phyloP scores from a whole-genome alignment of 1,284 basidiomycete genomes.

The Pholiota adiposa region DNA sequence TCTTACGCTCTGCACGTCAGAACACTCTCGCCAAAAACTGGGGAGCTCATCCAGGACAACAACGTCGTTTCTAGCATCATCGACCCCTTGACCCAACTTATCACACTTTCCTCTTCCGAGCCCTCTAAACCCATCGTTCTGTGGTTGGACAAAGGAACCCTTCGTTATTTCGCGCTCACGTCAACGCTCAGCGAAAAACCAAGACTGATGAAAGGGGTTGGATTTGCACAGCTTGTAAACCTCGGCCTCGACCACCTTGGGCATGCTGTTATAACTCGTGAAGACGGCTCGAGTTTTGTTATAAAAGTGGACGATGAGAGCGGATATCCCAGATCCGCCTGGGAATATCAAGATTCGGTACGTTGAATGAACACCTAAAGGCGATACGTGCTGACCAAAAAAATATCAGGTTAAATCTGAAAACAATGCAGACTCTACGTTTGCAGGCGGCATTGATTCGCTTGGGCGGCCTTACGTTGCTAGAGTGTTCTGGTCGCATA shows the following conservation, averaged over 20 bases:
- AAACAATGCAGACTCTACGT: constrained; percentile 52
- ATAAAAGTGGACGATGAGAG: constrained; percentile 15
- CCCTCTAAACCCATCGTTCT: constrained; percentile 46
- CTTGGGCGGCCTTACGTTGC: constrained; percentile 66
- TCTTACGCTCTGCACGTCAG: constrained; percentile 72
- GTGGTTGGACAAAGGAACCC: constrained; percentile 71
- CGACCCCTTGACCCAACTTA: constrained; percentile 48
- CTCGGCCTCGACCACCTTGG: constrained; percentile 38
- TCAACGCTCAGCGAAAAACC: constrained; percentile 58
- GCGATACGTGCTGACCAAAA: not conserved
- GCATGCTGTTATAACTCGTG: constrained; percentile 17
- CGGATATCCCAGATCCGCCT: constrained; percentile 15
- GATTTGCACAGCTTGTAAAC: constrained; percentile 57
- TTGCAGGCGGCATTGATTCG: constrained; percentile 63
- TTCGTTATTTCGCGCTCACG: constrained; percentile 57
- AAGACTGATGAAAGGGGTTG: constrained; percentile 42
- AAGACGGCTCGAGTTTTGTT: constrained; percentile 20
- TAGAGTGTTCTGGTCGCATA: constrained; percentile 76
- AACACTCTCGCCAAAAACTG: constrained; percentile 58
- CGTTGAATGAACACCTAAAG: constrained; percentile 1
- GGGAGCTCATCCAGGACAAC: constrained; percentile 53
- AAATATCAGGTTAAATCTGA: constrained; percentile 33
- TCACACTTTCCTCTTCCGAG: constrained; percentile 36
- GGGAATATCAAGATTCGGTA: constrained; percentile 25
- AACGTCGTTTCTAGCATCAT: constrained; percentile 65